Evolutionary conservation across 2,329 filamentous ascomycete genomes (phyloP), one percentile per base, ranked within the genome.

Genomic region (Gremmenia infestans): DNA sequence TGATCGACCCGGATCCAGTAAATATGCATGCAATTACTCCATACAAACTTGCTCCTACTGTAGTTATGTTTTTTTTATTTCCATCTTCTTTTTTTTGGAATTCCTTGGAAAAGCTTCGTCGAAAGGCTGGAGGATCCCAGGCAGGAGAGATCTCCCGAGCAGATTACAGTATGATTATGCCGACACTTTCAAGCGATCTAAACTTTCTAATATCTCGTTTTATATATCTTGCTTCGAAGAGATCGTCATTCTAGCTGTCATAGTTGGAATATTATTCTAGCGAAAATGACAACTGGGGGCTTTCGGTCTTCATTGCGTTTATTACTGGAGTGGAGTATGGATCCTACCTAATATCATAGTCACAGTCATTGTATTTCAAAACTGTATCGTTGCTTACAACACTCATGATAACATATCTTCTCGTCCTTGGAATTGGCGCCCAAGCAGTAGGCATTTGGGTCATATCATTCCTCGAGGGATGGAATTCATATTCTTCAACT

Each of bases 401-500:
- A 85, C 82, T 88, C 25, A 77, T 83, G 48, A 68, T 87, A 5
- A 87, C 83, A 0, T 88, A 88, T 63, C 77, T 88, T 8, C 72
- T 87, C 23, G 81, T 88, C 11, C 84, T 19, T 19, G 19, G 19
- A 19, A 19, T 19, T 87, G 79, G 75, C 6, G 78, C 84, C 0
- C 84, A 87, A 68, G 82, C 78, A 0, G 70, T 81, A 0, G 85
- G 85, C 0, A 87, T 88, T 51, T 82, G 79, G 62, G 83, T 88
- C 2, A 87, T 84, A 83, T 88, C 2, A 87, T 84, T 0, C 85
- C 85, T 0, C 76, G 82, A 5, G 85, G 48, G 17, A 32, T 87
- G 64, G 86, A 88, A 61, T 87, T 87, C 63, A 72, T 88, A 11
- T 88, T 88, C 74, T 89, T 88, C 76, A 81, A 77, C 48, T 70